These are phyloP conservation scores for Apostasia shenzhenica DNA, from an alignment of 106 monocot genomes.

Conservation along the genomic window DNA sequence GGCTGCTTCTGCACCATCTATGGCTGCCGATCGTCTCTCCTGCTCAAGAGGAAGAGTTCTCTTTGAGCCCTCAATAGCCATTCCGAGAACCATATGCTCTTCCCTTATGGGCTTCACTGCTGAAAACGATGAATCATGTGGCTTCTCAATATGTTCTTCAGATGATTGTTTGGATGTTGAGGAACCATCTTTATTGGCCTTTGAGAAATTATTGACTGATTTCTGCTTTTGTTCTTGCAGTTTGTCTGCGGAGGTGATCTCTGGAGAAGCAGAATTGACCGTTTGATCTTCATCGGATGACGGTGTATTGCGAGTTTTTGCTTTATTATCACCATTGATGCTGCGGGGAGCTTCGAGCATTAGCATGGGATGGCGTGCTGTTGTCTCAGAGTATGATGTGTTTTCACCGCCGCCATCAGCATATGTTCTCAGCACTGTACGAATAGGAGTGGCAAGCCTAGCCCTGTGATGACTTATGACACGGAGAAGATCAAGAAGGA, in stretches of 20 bases:
- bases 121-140: background rate
- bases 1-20: too few relatives aligned
- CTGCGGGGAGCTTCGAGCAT: conserved; percentile 48
- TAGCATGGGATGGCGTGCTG: conserved; percentile 48
- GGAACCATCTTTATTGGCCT: too few relatives aligned
- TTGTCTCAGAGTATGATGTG: conserved; percentile 56
- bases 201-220: too few relatives aligned
- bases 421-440: conserved; percentile 81
- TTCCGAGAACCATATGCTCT: conserved; percentile 59
- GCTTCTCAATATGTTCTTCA: too few relatives aligned
- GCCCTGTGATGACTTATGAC: conserved; percentile 89
- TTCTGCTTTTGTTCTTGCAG: too few relatives aligned
- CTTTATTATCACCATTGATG: conserved; percentile 51
- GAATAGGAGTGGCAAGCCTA: conserved; percentile 88
- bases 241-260: background rate
- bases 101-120: conserved; percentile 26
- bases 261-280: conserved; percentile 13
- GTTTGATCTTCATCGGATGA: conserved; percentile 37
- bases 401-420: conserved; percentile 58
- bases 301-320: conserved; percentile 24
- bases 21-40: background rate
- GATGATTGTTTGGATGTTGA: too few relatives aligned
- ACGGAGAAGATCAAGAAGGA: conserved; percentile 84
- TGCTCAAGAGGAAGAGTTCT: conserved; percentile 52
- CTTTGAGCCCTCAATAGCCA: conserved; percentile 66